Evolutionary conservation across 2,329 filamentous ascomycete genomes (phyloP).

Genomic region (Uncinocarpus reesii): DNA sequence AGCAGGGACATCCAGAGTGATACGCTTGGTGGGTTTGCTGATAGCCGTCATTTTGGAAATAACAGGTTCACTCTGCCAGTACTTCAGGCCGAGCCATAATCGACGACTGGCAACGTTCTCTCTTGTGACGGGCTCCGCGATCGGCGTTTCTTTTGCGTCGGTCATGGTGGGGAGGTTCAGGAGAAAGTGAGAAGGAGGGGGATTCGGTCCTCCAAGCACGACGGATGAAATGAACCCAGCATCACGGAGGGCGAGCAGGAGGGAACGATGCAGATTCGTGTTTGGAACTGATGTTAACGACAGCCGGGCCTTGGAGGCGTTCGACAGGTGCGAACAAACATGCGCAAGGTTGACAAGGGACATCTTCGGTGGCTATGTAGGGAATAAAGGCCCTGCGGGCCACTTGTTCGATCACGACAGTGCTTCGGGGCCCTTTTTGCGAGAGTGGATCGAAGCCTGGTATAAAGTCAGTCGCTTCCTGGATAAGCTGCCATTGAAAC

Average conservation of each 20-base stretch:
- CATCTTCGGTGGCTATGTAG: conserved; percentile 37
- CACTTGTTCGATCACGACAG: background rate
- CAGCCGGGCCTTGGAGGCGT: conserved; percentile 72
- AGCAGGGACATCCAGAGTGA: conserved; percentile 54
- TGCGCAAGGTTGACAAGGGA: conserved; percentile 64
- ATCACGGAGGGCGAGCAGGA: conserved; percentile 68
- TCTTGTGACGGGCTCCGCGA: conserved; percentile 51
- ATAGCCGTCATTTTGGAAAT: conserved; percentile 56
- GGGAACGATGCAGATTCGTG: conserved; percentile 66
- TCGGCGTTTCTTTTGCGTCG: conserved; percentile 22
- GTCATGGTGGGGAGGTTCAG: conserved; percentile 42
- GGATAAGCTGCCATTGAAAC: too few species aligned
- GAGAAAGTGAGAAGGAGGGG: conserved; percentile 44
- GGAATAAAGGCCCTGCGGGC: conserved; percentile 19
- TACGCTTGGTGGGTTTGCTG: conserved; percentile 62
- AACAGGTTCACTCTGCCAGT: conserved; percentile 74
- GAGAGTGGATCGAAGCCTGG: background rate
- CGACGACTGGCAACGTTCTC: conserved; percentile 63
- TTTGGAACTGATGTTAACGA: conserved; percentile 73
- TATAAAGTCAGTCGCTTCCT: background rate
- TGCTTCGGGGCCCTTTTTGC: too few species aligned
- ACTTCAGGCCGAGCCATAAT: conserved; percentile 84
- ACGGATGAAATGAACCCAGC: conserved; percentile 73
- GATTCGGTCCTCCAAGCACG: conserved; percentile 57
- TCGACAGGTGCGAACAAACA: conserved; percentile 84